Conservation (phyloP, 306 rosid genomes). For the Fagus sylvatica region DNA sequence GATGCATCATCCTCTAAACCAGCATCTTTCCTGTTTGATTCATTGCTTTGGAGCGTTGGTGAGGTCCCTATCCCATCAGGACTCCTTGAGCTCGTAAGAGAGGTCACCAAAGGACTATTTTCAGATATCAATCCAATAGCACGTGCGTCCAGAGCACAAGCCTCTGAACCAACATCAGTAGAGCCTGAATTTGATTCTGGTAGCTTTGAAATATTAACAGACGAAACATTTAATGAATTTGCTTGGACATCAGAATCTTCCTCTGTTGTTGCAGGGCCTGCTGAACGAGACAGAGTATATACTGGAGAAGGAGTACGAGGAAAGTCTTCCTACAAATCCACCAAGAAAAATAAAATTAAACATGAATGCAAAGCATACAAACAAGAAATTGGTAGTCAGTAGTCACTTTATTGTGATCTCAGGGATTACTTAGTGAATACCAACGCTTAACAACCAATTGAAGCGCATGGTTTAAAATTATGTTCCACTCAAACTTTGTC, state of each 20-base stretch:
- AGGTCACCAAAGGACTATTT: slow-evolving; percentile 18
- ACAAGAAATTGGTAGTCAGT: not conserved
- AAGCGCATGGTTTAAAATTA: not conserved
- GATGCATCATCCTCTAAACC: slow-evolving; percentile 24
- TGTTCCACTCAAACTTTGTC: not conserved
- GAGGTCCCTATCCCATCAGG: slow-evolving; percentile 25
- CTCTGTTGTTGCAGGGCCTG: slow-evolving; percentile 43
- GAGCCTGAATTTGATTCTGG: slow-evolving; percentile 34
- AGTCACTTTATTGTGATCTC: not conserved
- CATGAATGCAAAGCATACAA: not conserved
- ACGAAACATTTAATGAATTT: slow-evolving; percentile 29
- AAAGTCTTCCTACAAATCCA: slow-evolving; percentile 55
- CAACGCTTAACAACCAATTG: not conserved
- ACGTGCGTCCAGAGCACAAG: slow-evolving; percentile 21
- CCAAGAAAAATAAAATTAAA: slow-evolving; percentile 16
- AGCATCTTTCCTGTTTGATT: slow-evolving; percentile 28
- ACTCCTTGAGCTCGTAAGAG: slow-evolving; percentile 28
- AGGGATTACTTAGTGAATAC: not conserved
- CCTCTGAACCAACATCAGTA: slow-evolving; percentile 27
- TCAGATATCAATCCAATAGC: slow-evolving; percentile 20
- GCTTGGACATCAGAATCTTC: slow-evolving; percentile 46
- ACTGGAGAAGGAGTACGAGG: slow-evolving; percentile 71
- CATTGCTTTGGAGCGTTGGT: slow-evolving; percentile 7
- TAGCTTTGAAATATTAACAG: slow-evolving; percentile 36
- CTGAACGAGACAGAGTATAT: slow-evolving; percentile 49